A percentile compares a stretch with the other conserved stretches of the same genome.
Conservation (phyloP, 805 yeast species). For the Metschnikowia borealis region DNA sequence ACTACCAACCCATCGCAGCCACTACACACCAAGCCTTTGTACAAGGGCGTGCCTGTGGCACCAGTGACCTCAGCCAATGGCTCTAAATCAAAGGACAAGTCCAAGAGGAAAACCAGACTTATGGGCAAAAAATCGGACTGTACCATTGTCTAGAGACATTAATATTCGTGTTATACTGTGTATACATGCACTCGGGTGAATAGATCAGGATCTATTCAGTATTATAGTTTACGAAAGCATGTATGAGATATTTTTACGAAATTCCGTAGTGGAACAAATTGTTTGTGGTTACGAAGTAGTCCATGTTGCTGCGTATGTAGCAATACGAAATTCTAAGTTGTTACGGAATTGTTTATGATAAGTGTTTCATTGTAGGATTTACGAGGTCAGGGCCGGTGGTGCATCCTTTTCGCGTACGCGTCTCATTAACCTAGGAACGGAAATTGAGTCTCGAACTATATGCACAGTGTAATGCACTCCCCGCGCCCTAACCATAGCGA, state of each 20-base stretch:
- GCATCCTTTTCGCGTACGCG: slow-evolving; percentile 1
- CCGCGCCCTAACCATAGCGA: neutral
- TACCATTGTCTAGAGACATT: neutral
- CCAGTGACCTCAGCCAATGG: neutral
- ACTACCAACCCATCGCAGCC: neutral
- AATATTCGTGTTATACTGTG: neutral
- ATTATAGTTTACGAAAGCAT: neutral
- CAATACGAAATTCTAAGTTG: too few relatives aligned
- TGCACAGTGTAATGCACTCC: slow-evolving; percentile 1
- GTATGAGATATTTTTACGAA: neutral
- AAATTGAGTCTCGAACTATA: neutral
- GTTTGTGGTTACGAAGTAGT: too few relatives aligned
- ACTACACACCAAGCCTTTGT: neutral
- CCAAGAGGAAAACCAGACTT: neutral
- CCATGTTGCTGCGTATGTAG: neutral
- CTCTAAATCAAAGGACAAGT: neutral
- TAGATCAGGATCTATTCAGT: neutral
- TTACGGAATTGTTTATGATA: too few relatives aligned
- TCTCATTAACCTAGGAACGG: slow-evolving; percentile 3
- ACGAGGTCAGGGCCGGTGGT: neutral
- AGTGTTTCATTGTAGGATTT: neutral
- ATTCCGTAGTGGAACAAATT: too few relatives aligned
- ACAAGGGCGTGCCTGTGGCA: neutral
- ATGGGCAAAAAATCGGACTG: slow-evolving; percentile 3
- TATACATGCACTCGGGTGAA: neutral